phyloP scores from a whole-genome alignment of 1,284 basidiomycete genomes.

The Cutaneotrichosporon sp. region DNA sequence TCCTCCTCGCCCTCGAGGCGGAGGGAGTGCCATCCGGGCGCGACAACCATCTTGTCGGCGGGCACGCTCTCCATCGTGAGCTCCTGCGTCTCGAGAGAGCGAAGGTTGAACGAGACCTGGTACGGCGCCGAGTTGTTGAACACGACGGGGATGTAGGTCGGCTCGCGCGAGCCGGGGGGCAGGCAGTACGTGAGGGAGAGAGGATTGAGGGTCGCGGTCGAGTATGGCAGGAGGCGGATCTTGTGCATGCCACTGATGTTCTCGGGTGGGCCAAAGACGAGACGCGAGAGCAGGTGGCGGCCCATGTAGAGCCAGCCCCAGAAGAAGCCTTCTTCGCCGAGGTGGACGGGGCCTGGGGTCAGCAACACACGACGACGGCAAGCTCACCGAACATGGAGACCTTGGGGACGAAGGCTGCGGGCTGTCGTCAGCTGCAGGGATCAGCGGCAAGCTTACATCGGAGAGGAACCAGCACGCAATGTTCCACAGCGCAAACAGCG shows the following conservation, averaged over 20 bases:
- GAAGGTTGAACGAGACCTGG: conserved; percentile 72
- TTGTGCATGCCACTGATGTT: conserved; percentile 48
- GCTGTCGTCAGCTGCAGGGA: conserved; percentile 1
- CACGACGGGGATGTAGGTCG: conserved; percentile 56
- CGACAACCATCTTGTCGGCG: conserved; percentile 33
- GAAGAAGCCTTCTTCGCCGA: conserved; percentile 28
- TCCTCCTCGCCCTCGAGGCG: conserved; percentile 40
- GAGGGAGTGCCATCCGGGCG: conserved; percentile 24
- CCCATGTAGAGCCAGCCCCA: conserved; percentile 20
- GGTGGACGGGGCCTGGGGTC: conserved; percentile 19
- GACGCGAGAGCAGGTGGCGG: conserved; percentile 7
- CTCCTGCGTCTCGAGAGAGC: conserved; percentile 61
- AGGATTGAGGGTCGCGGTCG: conserved; percentile 52
- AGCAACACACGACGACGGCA: neutral
- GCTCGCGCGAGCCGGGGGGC: conserved; percentile 37
- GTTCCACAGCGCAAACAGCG: conserved; percentile 31
- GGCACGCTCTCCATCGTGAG: conserved; percentile 26
- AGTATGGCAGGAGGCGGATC: conserved; percentile 48
- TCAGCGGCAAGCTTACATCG: conserved; percentile 26
- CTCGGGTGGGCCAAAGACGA: conserved; percentile 26
- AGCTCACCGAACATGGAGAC: conserved; percentile 39
- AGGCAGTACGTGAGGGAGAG: conserved; percentile 51
- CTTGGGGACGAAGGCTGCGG: conserved; percentile 27
- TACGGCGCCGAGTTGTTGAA: conserved; percentile 88
- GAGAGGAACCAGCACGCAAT: conserved; percentile 41